A percentile compares a stretch with the other conserved stretches of the same genome.
These are phyloP conservation scores for Vicia sativa DNA, from an alignment of 306 rosid genomes.

Conservation along the genomic window DNA sequence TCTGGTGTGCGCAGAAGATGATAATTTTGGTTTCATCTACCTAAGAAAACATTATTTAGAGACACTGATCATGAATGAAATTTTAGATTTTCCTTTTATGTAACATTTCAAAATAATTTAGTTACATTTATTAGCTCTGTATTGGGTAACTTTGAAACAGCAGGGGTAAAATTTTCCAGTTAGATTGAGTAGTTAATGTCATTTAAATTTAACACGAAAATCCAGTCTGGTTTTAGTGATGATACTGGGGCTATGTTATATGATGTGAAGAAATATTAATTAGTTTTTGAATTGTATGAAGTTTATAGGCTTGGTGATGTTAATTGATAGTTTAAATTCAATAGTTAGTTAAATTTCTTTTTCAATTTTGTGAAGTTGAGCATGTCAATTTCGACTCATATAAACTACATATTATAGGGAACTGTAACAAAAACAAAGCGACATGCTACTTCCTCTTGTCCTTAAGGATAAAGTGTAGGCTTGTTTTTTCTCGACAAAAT, in stretches of 20 bases:
- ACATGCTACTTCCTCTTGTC: not conserved
- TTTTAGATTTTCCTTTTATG: conserved; percentile 35
- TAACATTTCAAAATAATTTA: conserved; percentile 32
- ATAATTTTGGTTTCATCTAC: conserved; percentile 33
- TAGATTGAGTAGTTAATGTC: conserved; percentile 38
- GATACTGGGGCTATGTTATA: not conserved
- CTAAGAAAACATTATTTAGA: conserved; percentile 21
- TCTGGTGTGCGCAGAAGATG: conserved; percentile 75
- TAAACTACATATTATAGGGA: not conserved
- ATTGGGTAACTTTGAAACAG: conserved; percentile 29
- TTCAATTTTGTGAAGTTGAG: not conserved
- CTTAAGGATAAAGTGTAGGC: not conserved
- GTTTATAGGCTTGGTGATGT: not conserved
- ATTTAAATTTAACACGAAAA: conserved; percentile 37
- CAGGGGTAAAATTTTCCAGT: conserved; percentile 3
- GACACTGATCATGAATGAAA: conserved; percentile 24
- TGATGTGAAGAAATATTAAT: not conserved
- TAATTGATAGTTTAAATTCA: not conserved
- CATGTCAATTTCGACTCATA: not conserved
- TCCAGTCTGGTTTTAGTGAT: conserved; percentile 5
- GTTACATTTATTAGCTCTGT: conserved; percentile 33
- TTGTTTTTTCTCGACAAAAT: not conserved
- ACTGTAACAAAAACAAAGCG: too few species aligned
- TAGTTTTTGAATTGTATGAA: not conserved
- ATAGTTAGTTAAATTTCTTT: not conserved